phyloP scores from a whole-genome alignment of 805 yeast genomes.

The Yarrowia keelungensis region DNA sequence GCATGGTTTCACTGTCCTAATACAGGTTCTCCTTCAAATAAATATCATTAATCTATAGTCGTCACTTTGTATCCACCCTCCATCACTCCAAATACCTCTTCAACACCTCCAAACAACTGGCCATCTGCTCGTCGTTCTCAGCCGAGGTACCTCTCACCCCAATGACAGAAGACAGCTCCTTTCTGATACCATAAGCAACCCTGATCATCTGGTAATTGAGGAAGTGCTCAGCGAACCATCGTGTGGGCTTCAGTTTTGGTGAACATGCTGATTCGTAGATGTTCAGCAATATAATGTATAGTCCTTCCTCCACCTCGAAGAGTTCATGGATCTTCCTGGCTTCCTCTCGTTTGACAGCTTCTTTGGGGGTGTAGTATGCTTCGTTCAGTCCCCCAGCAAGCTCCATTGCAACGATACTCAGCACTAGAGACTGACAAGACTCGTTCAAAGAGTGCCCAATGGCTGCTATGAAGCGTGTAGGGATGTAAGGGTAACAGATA shows the following conservation, averaged over 20 bases:
- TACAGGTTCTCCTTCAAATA: not conserved
- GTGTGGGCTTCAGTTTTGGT: slow-evolving; percentile 6
- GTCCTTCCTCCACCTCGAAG: slow-evolving; percentile 22
- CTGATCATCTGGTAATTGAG: slow-evolving; percentile 19
- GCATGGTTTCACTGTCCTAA: too few relatives aligned
- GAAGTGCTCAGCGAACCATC: slow-evolving; percentile 32
- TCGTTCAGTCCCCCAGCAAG: slow-evolving; percentile 22
- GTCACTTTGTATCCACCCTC: not conserved
- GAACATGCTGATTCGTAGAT: slow-evolving; percentile 16
- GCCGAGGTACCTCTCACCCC: not conserved
- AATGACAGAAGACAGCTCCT: not conserved
- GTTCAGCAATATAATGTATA: slow-evolving; percentile 1
- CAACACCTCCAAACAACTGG: not conserved
- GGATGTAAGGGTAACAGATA: slow-evolving; percentile 1
- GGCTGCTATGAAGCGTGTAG: slow-evolving; percentile 3
- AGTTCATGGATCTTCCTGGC: slow-evolving; percentile 14
- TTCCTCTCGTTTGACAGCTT: not conserved
- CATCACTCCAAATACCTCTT: not conserved
- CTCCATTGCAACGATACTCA: slow-evolving; percentile 17
- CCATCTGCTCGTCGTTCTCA: slow-evolving; percentile 3
- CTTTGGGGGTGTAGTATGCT: slow-evolving; percentile 17
- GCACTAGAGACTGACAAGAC: not conserved
- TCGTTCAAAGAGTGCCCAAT: slow-evolving; percentile 8
- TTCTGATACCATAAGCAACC: not conserved
- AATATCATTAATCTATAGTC: not conserved